Percentiles rank a stretch among this genome's conserved stretches.
Evolutionary conservation across 352 stramenopile species (phyloP).

Genomic region (Globisporangium mamillatum): DNA sequence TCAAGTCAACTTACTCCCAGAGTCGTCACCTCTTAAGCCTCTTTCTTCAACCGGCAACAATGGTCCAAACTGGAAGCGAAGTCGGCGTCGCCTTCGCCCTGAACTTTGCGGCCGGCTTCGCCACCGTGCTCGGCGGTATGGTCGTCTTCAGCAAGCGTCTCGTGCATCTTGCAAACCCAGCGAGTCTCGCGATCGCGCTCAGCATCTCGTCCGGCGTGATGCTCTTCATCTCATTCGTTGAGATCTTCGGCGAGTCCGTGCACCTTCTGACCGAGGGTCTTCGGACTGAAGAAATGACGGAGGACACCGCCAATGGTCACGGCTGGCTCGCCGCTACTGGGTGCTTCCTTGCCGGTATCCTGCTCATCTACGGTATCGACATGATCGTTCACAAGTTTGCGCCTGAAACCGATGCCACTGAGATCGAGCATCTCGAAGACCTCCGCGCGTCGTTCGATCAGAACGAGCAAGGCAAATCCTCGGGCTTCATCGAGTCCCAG

Average conservation of each 20-base stretch:
- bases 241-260: conserved; percentile 56
- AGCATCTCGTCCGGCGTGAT: conserved; percentile 71
- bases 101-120: conserved; percentile 50
- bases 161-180: conserved; percentile 49
- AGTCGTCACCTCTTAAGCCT: background rate
- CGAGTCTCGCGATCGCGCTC: conserved; percentile 55
- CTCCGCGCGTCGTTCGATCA: conserved; percentile 33
- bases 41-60: conserved; percentile 1
- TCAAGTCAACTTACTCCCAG: background rate
- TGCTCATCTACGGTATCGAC: conserved; percentile 53
- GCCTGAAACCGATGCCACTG: conserved; percentile 28
- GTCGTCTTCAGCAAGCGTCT: conserved; percentile 72
- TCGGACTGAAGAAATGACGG: conserved; percentile 24
- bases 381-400: conserved; percentile 41
- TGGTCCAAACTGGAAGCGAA: conserved; percentile 35
- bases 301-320: conserved; percentile 24
- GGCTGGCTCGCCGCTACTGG: conserved; percentile 80
- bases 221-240: conserved; percentile 71
- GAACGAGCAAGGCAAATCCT: conserved; percentile 21
- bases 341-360: conserved; percentile 85
- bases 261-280: conserved; percentile 41
- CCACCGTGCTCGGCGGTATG: conserved; percentile 55
- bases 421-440: conserved; percentile 27
- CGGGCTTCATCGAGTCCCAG: conserved; percentile 28
- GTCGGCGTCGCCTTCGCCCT: conserved; percentile 49